Base-by-base conservation (phyloP, 805 yeast species). In the Candida alai region DNA sequence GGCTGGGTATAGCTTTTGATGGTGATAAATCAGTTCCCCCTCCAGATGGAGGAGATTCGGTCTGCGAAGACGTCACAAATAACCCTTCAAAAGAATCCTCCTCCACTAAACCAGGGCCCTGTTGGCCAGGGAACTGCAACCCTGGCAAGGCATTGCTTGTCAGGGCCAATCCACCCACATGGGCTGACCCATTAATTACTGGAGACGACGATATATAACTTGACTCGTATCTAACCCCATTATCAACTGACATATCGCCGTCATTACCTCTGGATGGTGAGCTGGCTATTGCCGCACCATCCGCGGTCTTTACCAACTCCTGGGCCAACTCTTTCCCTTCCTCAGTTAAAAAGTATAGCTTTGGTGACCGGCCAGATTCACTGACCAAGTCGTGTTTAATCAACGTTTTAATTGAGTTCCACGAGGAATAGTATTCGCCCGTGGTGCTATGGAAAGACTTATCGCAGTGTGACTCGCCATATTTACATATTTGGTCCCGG, bases 361-460 rank as follows among this genome's bases (percentile, higher is more conserved):
- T 62, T 0, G 90, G 89, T 1, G 53, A 41, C 20, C 80, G 62
- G 0, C 85, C 88, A 4, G 60, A 54, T 2, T 60, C 58, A 10
- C 58, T 60, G 0, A 89, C 80, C 22, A 84, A 60, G 11, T 73
- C 84, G 34, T 82, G 72, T 19, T 69, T 74, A 13, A 76, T 48
- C 35, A 90, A 60, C 1, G 80, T 77, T 40, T 80, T 81, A 22
- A 80, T 63, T 6, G 85, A 68, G 13, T 62, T 65, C 95, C 95
- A 86, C 0, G 94, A 90, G 2, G 86, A 76, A 49, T 83, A 77
- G 46, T 70, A 74, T 32, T 78, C 82, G 15, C 70, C 70, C 0
- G 83, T 69, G 1, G 80, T 60, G 1, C 75, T 42, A 0, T 64
- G 56, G 58, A 84, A 81, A 26, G 85, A 73, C 13, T 67, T 54